A percentile compares a stretch with the other conserved stretches of the same genome.
phyloP scores from a whole-genome alignment of 2,329 filamentous ascomycete genomes.

The Pseudofabraea citricarpa region DNA sequence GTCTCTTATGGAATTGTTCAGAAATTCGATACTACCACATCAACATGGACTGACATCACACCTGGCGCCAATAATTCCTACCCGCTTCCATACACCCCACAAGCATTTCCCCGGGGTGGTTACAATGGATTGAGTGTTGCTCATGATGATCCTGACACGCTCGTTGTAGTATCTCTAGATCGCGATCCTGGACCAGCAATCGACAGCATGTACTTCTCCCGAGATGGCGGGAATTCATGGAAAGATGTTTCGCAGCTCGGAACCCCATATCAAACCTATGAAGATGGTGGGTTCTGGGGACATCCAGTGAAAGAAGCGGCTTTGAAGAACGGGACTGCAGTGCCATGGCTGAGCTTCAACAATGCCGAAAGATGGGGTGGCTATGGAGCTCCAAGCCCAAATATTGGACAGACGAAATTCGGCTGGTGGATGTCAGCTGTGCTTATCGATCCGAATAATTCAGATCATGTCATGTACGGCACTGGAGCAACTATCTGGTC shows the following conservation, averaged over 20 bases:
- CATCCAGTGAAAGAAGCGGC: conserved; percentile 9
- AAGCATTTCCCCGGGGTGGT: conserved; percentile 12
- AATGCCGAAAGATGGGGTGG: conserved; percentile 10
- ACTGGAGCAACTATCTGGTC: conserved; percentile 46
- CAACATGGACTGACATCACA: conserved; percentile 50
- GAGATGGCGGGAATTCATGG: conserved; percentile 9
- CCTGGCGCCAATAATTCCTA: conserved; percentile 28
- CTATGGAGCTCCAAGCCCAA: conserved; percentile 11
- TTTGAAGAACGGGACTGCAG: conserved; percentile 9
- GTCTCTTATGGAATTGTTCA: conserved; percentile 46
- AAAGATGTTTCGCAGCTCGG: conserved; percentile 12
- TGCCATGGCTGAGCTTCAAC: conserved; percentile 13
- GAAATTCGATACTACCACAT: conserved; percentile 43
- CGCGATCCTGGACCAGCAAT: conserved; percentile 12
- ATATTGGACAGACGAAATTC: conserved; percentile 22
- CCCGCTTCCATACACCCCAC: conserved; percentile 9
- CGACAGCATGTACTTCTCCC: conserved; percentile 12
- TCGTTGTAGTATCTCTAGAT: conserved; percentile 11
- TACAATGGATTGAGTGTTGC: conserved; percentile 10
- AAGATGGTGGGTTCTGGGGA: conserved; percentile 8
- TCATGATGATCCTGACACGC: conserved; percentile 10
- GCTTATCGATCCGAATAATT: conserved; percentile 51
- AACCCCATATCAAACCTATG: conserved; percentile 5
- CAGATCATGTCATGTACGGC: conserved; percentile 53
- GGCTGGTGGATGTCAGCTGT: conserved; percentile 57